Evolutionary conservation across 208 protist genomes (phyloP).

Genomic region (Trypanosoma brucei): DNA sequence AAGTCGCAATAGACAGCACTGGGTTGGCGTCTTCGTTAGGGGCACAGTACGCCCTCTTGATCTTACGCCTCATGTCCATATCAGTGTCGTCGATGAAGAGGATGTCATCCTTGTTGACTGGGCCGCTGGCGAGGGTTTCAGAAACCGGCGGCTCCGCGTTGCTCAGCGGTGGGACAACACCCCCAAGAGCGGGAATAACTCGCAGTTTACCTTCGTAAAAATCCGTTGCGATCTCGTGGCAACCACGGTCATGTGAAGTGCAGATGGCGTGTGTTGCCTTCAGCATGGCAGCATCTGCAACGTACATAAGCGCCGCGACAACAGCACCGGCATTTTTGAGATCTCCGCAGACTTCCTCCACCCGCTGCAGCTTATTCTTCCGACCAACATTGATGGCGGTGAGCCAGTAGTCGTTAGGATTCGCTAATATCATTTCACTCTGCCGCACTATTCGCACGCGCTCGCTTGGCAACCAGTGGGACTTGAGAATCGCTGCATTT

Average conservation of each 20-base stretch:
- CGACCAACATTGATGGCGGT: constrained; percentile 84
- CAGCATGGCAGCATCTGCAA: constrained; percentile 49
- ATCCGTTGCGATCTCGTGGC: constrained; percentile 36
- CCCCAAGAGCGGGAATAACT: constrained; percentile 25
- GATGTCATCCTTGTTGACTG: constrained; percentile 77
- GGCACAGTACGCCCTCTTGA: constrained; percentile 95
- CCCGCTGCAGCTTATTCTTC: constrained; percentile 48
- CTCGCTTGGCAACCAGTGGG: constrained; percentile 36
- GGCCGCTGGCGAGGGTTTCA: constrained; percentile 31
- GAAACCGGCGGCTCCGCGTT: constrained; percentile 52
- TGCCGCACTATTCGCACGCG: constrained; percentile 67
- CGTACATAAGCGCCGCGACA: constrained; percentile 78
- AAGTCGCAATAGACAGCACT: constrained; percentile 82
- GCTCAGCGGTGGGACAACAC: constrained; percentile 76
- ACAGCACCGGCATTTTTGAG: constrained; percentile 79
- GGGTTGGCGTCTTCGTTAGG: constrained; percentile 84
- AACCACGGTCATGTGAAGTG: constrained; percentile 36
- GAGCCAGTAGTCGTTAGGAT: constrained; percentile 89
- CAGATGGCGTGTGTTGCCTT: constrained; percentile 70
- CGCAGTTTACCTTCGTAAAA: constrained; percentile 51
- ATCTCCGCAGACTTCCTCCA: constrained; percentile 65
- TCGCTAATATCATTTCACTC: constrained; percentile 64
- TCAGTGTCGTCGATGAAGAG: constrained; percentile 97
- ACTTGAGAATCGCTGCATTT: constrained; percentile 53
- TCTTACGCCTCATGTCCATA: constrained; percentile 93